Base-by-base conservation (phyloP, 257 asterid genomes). In the Petrea volubilis region DNA sequence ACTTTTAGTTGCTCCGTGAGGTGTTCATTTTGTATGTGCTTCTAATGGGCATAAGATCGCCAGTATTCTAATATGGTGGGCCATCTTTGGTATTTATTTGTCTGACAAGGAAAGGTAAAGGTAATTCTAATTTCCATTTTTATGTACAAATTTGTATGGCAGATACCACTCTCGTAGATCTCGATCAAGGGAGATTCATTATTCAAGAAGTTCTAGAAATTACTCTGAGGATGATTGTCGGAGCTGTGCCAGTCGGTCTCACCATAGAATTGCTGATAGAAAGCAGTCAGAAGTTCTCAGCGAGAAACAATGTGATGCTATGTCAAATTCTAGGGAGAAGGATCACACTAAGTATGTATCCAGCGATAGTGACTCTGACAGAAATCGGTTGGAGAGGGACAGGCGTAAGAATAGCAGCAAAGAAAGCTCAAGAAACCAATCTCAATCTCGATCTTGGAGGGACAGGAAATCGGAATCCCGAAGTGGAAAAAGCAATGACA, bases 161-260 rank as follows among this genome's bases (percentile, higher is more conserved):
- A 89, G 96, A 80, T 74, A 64, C 52, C 61, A 43, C 73, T 74
- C 72, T 36, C 51, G 46, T 52, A 83, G 94, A 80, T 83, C 91
- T 25, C 77, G 43, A 59, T 86, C 96, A 17, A 88, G 81, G 71
- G 93, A 86, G 50, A 65, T 24, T 29, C 77, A 73, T 41, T 58
- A 31, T 60, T 69, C 84, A 47, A 69, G 74, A 63, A 78, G 84
- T 49, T 84, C 89, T 65, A 88, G 90, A 64, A 76, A 71, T 36
- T 68, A 81, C 56, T 41, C 76, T 2, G 77, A 79, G 36, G 87
- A 73, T 61, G 70, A 79, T 66, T 18, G 20, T 75, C 79, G 65
- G 70, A 79, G 79, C 10, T 74, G 76, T 66, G 68, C 68, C 50
- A 55, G 73, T 53, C 51, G 65, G 61, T 49, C 70, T 34, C 79